phyloP scores from a whole-genome alignment of 208 protist genomes.

The Crithidia thermophila region DNA sequence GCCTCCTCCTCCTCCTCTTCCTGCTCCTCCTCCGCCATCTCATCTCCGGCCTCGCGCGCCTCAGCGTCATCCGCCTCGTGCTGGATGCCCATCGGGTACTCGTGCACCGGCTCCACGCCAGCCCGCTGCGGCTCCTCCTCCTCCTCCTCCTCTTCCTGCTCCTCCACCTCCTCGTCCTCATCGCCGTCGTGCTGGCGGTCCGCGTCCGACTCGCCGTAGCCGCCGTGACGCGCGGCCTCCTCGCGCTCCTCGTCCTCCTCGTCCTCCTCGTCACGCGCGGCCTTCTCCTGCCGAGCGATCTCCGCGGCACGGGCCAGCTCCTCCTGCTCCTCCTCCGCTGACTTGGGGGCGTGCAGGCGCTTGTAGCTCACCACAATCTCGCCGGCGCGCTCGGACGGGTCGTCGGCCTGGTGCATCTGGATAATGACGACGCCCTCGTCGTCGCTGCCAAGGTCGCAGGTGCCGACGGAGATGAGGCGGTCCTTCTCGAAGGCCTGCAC shows the following conservation, averaged over 20 bases:
- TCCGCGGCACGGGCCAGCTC: slow-evolving; percentile 2
- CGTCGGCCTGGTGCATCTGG: slow-evolving; percentile 54
- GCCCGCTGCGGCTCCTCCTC: slow-evolving; percentile 12
- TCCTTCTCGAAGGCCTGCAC: slow-evolving; percentile 67
- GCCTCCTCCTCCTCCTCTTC: slow-evolving; percentile 5
- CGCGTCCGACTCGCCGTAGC: not conserved
- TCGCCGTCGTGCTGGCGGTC: slow-evolving; percentile 10
- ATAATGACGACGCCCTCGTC: slow-evolving; percentile 62
- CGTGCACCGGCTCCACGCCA: not conserved
- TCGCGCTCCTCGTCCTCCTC: slow-evolving; percentile 29
- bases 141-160: slow-evolving; percentile 15
- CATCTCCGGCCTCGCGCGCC: slow-evolving; percentile 8
- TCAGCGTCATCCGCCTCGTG: slow-evolving; percentile 10
- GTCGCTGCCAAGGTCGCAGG: slow-evolving; percentile 33
- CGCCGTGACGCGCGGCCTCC: slow-evolving; percentile 13
- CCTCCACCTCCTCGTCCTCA: slow-evolving; percentile 28
- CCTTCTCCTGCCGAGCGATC: slow-evolving; percentile 2
- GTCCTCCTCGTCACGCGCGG: slow-evolving; percentile 29
- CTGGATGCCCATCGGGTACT: slow-evolving; percentile 20
- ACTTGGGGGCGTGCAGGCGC: slow-evolving; percentile 46
- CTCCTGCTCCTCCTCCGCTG: slow-evolving; percentile 1
- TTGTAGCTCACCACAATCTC: slow-evolving; percentile 86
- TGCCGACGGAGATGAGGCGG: slow-evolving; percentile 53
- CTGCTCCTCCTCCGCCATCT: slow-evolving; percentile 12
- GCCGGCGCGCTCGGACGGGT: slow-evolving; percentile 50